A percentile compares a stretch with the other conserved stretches of the same genome.
Evolutionary conservation across 1,284 basidiomycete species (phyloP).

Genomic region (Trametes versicolor): DNA sequence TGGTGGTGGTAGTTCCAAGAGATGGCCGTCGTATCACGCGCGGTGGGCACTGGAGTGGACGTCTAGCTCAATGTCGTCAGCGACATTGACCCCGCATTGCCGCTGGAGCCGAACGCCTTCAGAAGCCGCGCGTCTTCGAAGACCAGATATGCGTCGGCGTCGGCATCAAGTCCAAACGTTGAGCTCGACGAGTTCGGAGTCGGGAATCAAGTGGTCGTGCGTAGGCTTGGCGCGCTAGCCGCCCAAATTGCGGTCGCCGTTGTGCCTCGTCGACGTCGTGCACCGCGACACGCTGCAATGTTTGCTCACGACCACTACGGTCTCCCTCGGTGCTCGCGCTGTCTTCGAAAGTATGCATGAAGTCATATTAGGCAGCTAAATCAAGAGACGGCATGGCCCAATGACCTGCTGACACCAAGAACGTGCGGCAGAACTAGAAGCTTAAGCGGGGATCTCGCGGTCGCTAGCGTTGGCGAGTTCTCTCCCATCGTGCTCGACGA

Average conservation of each 20-base stretch:
- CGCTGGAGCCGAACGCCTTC: background rate
- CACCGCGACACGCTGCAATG: background rate
- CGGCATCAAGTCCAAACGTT: background rate
- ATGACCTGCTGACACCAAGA: constrained; percentile 1
- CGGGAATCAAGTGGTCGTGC: no score
- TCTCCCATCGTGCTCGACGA: constrained; percentile 23
- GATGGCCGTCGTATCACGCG: background rate
- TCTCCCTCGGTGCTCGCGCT: background rate
- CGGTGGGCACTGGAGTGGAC: background rate
- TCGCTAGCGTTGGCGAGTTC: constrained; percentile 6
- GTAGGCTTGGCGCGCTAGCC: background rate
- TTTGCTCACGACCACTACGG: background rate
- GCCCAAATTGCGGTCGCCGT: background rate
- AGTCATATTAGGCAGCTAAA: constrained; percentile 7
- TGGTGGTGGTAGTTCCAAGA: background rate
- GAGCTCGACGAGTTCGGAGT: background rate
- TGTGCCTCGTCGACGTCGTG: background rate
- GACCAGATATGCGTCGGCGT: background rate
- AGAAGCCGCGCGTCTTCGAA: background rate
- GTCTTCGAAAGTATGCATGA: background rate
- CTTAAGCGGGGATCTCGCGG: background rate
- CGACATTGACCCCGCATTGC: constrained; percentile 7
- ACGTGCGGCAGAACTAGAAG: constrained; percentile 10
- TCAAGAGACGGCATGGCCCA: background rate
- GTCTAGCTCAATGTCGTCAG: constrained; percentile 10